phyloP scores from a whole-genome alignment of 2,329 filamentous ascomycete genomes.

The Biscogniauxia mediterranea region DNA sequence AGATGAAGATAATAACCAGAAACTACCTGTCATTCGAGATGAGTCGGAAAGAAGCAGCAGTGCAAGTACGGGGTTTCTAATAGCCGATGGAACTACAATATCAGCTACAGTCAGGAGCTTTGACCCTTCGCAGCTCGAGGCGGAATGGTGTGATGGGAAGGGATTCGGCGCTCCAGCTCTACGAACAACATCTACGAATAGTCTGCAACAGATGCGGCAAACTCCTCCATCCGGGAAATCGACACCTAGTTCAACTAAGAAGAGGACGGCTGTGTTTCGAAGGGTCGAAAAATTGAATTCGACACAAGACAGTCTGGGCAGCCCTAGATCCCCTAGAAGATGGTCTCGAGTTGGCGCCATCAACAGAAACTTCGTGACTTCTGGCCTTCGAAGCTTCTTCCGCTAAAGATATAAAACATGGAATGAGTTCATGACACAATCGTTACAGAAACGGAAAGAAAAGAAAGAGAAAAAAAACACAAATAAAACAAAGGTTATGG shows the following conservation, averaged over 20 bases:
- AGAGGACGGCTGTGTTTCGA: constrained; percentile 29
- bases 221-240: constrained; percentile 23
- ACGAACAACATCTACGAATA: constrained; percentile 22
- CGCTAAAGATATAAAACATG: constrained; percentile 31
- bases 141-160: constrained; percentile 21
- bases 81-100: constrained; percentile 9
- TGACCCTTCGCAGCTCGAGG: constrained; percentile 22
- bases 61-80: constrained; percentile 12
- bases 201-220: constrained; percentile 15
- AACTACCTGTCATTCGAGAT: constrained; percentile 33
- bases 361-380: constrained; percentile 38
- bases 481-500: not conserved
- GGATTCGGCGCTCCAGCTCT: constrained; percentile 13
- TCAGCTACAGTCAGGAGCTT: constrained; percentile 26
- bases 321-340: constrained; percentile 32
- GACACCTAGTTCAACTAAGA: constrained; percentile 21
- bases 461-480: not conserved
- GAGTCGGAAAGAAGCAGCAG: constrained; percentile 28
- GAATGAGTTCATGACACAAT: constrained; percentile 13
- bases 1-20: constrained; percentile 19
- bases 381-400: constrained; percentile 45
- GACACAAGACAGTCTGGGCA: constrained; percentile 21
- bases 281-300: constrained; percentile 16
- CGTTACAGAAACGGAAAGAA: not conserved
- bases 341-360: constrained; percentile 38